Evolutionary conservation across 2,329 filamentous ascomycete species (phyloP).

Genomic region (Stagonosporopsis chrysanthemi): DNA sequence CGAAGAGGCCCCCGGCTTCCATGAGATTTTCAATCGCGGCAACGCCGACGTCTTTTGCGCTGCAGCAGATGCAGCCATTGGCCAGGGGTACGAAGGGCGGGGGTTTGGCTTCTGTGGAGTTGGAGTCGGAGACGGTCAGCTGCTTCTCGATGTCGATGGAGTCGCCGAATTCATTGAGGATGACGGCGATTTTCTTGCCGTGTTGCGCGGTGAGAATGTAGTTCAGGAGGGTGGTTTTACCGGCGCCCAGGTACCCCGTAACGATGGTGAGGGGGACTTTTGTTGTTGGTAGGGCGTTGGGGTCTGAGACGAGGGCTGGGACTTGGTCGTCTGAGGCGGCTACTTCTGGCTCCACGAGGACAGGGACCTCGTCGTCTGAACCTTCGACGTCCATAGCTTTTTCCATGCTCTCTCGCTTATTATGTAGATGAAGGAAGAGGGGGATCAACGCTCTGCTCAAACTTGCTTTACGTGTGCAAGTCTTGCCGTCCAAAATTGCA

Average conservation of each 20-base stretch:
- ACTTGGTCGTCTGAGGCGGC: slow-evolving; percentile 32
- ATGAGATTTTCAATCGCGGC: slow-evolving; percentile 95
- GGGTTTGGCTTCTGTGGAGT: slow-evolving; percentile 40
- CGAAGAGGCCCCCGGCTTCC: slow-evolving; percentile 90
- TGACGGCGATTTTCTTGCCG: slow-evolving; percentile 97
- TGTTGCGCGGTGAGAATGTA: slow-evolving; percentile 95
- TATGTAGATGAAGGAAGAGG: background rate
- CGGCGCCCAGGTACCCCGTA: slow-evolving; percentile 90
- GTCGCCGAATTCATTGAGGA: slow-evolving; percentile 75
- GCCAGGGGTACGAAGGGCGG: slow-evolving; percentile 84
- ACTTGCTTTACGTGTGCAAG: no score
- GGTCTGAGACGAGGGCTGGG: slow-evolving; percentile 38
- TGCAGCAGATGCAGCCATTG: slow-evolving; percentile 98
- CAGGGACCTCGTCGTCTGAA: slow-evolving; percentile 45
- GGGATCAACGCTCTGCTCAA: no score
- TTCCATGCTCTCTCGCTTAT: background rate
- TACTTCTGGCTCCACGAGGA: slow-evolving; percentile 63
- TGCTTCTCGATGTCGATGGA: slow-evolving; percentile 94
- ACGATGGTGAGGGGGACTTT: slow-evolving; percentile 88
- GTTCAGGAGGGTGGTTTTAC: slow-evolving; percentile 94
- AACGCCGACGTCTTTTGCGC: slow-evolving; percentile 94
- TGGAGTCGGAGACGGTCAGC: slow-evolving; percentile 74
- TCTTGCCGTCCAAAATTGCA: no score
- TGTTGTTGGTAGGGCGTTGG: slow-evolving; percentile 58
- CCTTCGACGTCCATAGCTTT: slow-evolving; percentile 19